phyloP scores from a whole-genome alignment of 345 rosid genomes.

The Eucalyptus urophylla region DNA sequence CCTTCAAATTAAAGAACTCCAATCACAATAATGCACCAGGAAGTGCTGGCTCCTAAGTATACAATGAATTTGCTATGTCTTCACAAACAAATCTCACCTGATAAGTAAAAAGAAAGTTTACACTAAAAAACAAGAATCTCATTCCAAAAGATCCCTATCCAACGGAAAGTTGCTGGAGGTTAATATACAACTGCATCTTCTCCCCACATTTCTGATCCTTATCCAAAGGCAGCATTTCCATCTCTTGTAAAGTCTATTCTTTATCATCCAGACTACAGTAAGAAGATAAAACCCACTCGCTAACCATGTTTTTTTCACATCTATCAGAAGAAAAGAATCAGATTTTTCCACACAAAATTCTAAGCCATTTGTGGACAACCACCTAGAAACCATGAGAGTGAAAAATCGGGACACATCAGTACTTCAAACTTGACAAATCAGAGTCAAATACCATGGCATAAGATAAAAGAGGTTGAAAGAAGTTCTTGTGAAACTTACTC shows the following conservation, averaged over 20 bases:
- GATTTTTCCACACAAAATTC: not conserved
- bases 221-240: not conserved
- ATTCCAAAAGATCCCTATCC: not conserved
- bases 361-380: not conserved
- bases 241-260: not conserved
- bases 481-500: slow-evolving; percentile 50
- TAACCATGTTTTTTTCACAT: not conserved
- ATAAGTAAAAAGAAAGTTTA: not conserved
- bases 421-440: not conserved
- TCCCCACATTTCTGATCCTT: not conserved
- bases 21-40: not conserved
- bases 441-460: not conserved
- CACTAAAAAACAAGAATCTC: not conserved
- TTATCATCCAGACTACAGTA: not conserved
- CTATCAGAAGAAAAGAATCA: not conserved
- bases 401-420: not conserved
- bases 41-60: not conserved
- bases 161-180: not conserved
- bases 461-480: not conserved
- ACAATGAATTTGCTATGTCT: not conserved
- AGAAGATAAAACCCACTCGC: not conserved
- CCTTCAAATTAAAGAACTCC: not conserved
- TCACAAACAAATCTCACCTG: not conserved
- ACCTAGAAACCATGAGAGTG: not conserved
- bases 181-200: not conserved